Evolutionary conservation across 768 basidiomycete genomes (phyloP).

Genomic region (Lactifluus volemus): DNA sequence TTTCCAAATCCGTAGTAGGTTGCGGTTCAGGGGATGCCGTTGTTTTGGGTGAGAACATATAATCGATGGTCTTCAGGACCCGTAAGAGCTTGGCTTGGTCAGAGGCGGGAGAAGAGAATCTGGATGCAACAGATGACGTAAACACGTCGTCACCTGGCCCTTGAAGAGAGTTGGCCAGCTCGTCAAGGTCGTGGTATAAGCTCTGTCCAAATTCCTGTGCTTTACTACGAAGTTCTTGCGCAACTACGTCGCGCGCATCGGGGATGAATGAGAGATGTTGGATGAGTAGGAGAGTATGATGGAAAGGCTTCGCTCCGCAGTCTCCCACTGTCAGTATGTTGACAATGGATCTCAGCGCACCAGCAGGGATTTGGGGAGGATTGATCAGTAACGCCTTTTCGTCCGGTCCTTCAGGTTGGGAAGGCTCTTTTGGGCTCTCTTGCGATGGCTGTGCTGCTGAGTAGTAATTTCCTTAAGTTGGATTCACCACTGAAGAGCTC

Average conservation of each 20-base stretch:
- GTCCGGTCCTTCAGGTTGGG: slow-evolving; percentile 22
- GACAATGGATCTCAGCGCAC: slow-evolving; percentile 83
- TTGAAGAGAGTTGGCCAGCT: slow-evolving; percentile 57
- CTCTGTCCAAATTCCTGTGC: slow-evolving; percentile 82
- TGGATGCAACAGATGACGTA: slow-evolving; percentile 65
- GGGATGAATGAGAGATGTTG: slow-evolving; percentile 87
- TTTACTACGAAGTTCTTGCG: slow-evolving; percentile 76
- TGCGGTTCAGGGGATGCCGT: slow-evolving; percentile 30
- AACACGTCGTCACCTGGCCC: slow-evolving; percentile 45
- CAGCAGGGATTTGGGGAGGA: slow-evolving; percentile 78
- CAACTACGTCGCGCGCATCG: slow-evolving; percentile 81
- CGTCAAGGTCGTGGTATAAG: slow-evolving; percentile 68
- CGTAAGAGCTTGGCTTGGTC: slow-evolving; percentile 94
- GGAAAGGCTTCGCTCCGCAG: slow-evolving; percentile 94
- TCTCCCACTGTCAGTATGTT: slow-evolving; percentile 97
- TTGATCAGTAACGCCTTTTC: slow-evolving; percentile 50
- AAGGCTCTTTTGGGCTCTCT: slow-evolving; percentile 18
- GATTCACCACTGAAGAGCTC: not conserved
- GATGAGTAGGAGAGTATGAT: slow-evolving; percentile 84
- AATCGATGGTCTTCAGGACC: slow-evolving; percentile 95
- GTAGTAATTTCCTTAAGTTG: not conserved
- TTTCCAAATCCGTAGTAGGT: slow-evolving; percentile 55
- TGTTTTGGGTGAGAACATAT: slow-evolving; percentile 73
- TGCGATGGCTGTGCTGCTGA: slow-evolving; percentile 22
- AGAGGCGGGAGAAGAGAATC: slow-evolving; percentile 91